Base-by-base conservation (phyloP, 225 moss, liverwort and hornwort genomes). In the Marchantia paleacea region DNA sequence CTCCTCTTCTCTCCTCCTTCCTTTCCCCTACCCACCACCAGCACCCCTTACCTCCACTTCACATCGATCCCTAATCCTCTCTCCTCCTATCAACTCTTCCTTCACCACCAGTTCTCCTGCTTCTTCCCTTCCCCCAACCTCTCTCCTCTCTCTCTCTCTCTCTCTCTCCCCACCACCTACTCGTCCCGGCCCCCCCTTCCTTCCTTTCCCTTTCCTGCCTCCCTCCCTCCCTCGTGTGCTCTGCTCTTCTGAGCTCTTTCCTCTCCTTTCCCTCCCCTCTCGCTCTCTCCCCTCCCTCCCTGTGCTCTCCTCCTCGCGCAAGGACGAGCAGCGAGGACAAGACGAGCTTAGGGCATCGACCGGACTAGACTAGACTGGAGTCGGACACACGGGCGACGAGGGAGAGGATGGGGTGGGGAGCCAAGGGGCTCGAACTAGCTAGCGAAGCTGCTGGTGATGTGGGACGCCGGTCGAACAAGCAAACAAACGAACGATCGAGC, bases 301-400 rank as follows among this genome's bases (percentile, higher is more conserved):
- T 72, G 8, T 24, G 25, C 52, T 51, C 50, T 50, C 72, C 72
- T 55, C 55, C 61, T 28, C 75, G 16, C 48, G 77, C 75, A 16
- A 26, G 55, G 50, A 51, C 63, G 78, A 77, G 77, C 77, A 77
- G 77, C 77, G 77, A 76, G 78, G 64, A 78, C 49, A 65, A 30
- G 39, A 62, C 76, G 64, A 78, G 64, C 78, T 78, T 78, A 78
- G 78, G 64, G 78, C 50, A 53, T 65, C 64, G 14, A 22, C 39
- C 14, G 28, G 25, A 70, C 48, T 70, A 70, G 19, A 70, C 70
- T 51, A n/a, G 51, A 72, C 25, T 74, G 10, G 31, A 71, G 0
- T 39, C 8, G 28, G 54, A 74, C 74, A 74, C 24, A 55, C 74
- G 74, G 72, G 72, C 52, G n/a, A n/a, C n/a, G n/a, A n/a, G 55